Base-by-base conservation (phyloP, 2,329 filamentous ascomycete species). In the Cladosporium halotolerans region DNA sequence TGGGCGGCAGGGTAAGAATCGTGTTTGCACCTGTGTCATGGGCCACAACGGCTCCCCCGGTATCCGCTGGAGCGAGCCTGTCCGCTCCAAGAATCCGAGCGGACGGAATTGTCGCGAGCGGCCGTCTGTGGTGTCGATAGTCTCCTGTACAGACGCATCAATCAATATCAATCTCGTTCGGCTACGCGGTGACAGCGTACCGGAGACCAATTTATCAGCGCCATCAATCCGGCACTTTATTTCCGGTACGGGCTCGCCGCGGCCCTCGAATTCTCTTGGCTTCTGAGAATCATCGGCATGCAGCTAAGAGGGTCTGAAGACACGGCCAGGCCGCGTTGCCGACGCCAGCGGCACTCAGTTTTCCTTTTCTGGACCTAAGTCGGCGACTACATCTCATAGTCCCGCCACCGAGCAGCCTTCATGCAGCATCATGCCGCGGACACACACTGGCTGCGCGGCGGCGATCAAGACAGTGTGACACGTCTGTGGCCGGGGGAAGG, bases 231-330 rank as follows among this genome's bases (percentile, higher is more conserved):
- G 23, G 23, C 23, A 28, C 23, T 28, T 28, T 28, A 28, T 28
- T 28, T 28, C 23, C 23, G 23, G 40, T 18, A 42, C 16, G 3
- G 23, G 13, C 40, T 19, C 16, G 18, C 42, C 42, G 42, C 42
- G 19, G 42, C 11, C 10, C 9, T 13, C 1, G 19, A 44, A 19
- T 51, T 39, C 40, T 44, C 39, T n/a, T 33, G 16, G 13, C 14
- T 51, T 44, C 7, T 51, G 40, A 51, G 48, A 42, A 51, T 19
- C 5, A 38, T 18, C 33, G 13, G 32, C 11, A 51, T 44, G 48
- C 48, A 43, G 48, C 48, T 43, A 51, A 51, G 48, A 23, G 48
- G 48, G 40, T 38, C 48, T 51, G 43, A 40, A 51, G 40, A 40
- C 48, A 38, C 48, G 48, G 48, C 39, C 48, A 44, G 48, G 48